Conservation (phyloP, 176 grass and related monocot species). For the Bolboschoenus planiculmis region DNA sequence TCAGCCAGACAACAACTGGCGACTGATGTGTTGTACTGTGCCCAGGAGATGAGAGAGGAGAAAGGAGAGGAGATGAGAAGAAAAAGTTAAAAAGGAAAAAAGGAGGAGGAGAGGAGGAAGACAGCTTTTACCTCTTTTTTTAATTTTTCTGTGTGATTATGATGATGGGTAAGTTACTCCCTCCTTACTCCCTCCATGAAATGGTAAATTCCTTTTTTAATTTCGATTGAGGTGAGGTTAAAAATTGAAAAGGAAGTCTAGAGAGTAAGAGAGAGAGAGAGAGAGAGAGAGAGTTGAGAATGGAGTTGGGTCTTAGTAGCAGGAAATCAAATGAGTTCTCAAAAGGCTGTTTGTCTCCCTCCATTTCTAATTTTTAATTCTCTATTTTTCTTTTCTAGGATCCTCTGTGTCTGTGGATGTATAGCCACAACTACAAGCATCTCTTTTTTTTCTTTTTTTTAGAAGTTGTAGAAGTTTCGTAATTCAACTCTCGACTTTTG, state of each 20-base stretch:
- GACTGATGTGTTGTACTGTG: background rate
- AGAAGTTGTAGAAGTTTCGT: too few relatives aligned
- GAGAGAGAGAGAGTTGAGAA: too few relatives aligned
- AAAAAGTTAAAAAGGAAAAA: background rate
- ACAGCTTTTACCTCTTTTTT: slow-evolving; percentile 22
- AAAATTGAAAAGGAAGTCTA: too few relatives aligned
- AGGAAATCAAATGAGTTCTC: background rate
- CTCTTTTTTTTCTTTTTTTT: too few relatives aligned
- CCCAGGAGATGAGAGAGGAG: background rate
- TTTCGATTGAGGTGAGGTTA: too few relatives aligned
- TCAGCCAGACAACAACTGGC: background rate
- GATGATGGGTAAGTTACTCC: slow-evolving; percentile 1
- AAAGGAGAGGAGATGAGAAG: background rate
- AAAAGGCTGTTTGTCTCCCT: slow-evolving; percentile 22
- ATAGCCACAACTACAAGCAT: background rate
- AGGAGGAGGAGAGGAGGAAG: background rate
- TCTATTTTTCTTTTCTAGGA: background rate
- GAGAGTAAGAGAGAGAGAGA: slow-evolving; percentile 6
- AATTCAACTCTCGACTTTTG: too few relatives aligned
- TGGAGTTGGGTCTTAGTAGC: too few relatives aligned
- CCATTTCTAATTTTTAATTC: background rate
- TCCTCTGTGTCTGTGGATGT: background rate
- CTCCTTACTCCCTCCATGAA: background rate
- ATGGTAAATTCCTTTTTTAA: slow-evolving; percentile 5
- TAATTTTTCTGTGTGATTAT: background rate